Percentiles rank a stretch among this genome's conserved stretches.
Evolutionary conservation across 331 rosid genomes (phyloP).

Genomic region (Malus hybrid): DNA sequence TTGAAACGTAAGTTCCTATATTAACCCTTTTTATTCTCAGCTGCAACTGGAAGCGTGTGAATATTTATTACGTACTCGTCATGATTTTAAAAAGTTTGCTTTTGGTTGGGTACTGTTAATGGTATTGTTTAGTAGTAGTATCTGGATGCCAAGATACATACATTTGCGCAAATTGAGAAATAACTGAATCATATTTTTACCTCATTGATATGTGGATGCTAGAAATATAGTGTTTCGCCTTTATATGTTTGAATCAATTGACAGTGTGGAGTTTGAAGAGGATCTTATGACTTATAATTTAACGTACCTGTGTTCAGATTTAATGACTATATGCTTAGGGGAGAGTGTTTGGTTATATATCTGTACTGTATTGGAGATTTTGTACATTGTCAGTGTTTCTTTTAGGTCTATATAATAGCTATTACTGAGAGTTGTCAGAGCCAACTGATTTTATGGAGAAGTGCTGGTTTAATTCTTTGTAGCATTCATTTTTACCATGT

Average conservation of each 20-base stretch:
- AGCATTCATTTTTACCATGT: conserved; percentile 3
- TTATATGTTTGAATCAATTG: too few relatives aligned
- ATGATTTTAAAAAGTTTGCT: background rate
- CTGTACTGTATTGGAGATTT: too few relatives aligned
- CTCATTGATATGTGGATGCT: background rate
- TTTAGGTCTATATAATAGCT: background rate
- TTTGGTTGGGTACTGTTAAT: background rate
- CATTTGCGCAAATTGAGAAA: background rate
- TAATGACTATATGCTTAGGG: background rate
- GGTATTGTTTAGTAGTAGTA: background rate
- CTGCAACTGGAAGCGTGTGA: background rate
- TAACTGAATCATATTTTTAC: background rate
- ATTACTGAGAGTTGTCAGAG: background rate
- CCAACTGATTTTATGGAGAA: background rate
- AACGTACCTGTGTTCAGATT: background rate
- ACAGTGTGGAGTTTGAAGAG: background rate
- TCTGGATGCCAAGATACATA: background rate
- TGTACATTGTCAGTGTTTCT: too few relatives aligned
- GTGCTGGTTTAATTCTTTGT: background rate
- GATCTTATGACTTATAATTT: background rate
- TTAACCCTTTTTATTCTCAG: background rate
- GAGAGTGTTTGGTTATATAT: background rate
- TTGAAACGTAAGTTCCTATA: conserved; percentile 72
- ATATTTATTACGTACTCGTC: background rate
- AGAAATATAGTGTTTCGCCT: background rate